Evolutionary conservation across 495 filamentous ascomycete species (phyloP), one percentile per base, ranked within the genome.

Genomic region (Trichoderma asperelloides): DNA sequence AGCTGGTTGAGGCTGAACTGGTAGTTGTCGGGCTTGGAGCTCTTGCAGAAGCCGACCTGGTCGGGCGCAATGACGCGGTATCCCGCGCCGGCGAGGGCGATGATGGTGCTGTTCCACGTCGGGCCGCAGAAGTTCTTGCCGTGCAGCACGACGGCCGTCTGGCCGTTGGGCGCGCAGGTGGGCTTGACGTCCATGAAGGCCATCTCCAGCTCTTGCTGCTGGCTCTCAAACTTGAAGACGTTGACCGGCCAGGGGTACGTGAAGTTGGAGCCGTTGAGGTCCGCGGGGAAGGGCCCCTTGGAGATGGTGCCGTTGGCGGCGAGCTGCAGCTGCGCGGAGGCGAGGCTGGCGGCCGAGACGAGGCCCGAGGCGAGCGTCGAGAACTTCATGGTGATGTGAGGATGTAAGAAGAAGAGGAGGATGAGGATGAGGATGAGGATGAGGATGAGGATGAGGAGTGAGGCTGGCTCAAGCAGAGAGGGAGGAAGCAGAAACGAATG

Each of bases 21-120:
- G 68, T 82, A 81, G 15, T 60, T 64, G 16, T 65, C 62, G 3
- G 80, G 78, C 68, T 82, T 81, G 12, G 75, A 74, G n/a, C 77
- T 79, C 70, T 81, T 81, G 76, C 80, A 82, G 62, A 78, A 82
- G 47, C 80, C 80, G 63, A 82, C 67, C 68, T 82, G 79, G 68
- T 82, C 80, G 1, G 77, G 78, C 2, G 80, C 41, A 65, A 81
- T 77, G 62, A 81, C 77, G 47, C 79, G 76, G 68, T 80, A 81
- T 8, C 79, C 80, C 40, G 66, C 69, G 0, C 62, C 66, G 12
- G 71, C 62, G 40, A 81, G 76, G 18, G 70, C 62, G n/a, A 47
- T 13, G 25, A 75, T 72, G 18, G 80, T 80, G 16, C 65, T 67
- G 23, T 72, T 70, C 78, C 78, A 82, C 2, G 80, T 82, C 1